phyloP scores from a whole-genome alignment of 164 flowering plant genomes.

The Saururus chinensis region DNA sequence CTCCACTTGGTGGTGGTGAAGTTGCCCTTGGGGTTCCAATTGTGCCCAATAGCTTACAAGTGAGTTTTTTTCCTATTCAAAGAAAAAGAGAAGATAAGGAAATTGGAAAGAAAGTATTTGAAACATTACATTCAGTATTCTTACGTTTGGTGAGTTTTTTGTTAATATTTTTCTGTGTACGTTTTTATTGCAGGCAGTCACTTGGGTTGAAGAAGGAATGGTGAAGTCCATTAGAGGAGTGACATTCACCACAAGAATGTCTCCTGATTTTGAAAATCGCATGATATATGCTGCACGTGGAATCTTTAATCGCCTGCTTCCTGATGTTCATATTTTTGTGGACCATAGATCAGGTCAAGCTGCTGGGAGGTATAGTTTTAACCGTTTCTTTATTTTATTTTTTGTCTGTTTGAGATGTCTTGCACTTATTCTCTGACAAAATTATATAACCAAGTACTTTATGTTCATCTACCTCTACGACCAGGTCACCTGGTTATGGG shows the following conservation, averaged over 20 bases:
- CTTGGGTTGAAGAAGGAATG: conserved; percentile 85
- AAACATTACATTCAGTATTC: not conserved
- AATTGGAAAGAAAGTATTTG: not conserved
- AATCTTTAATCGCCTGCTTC: conserved; percentile 65
- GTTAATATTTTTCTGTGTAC: not conserved
- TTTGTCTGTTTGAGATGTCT: not conserved
- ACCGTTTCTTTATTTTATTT: not conserved
- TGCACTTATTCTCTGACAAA: not conserved
- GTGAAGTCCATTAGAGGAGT: conserved; percentile 87
- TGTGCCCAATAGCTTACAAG: conserved; percentile 23
- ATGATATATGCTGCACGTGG: conserved; percentile 84
- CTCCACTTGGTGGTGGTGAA: conserved; percentile 93
- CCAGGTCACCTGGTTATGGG: conserved; percentile 94
- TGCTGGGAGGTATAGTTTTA: conserved; percentile 65
- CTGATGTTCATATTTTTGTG: conserved; percentile 76
- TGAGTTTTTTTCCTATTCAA: conserved; percentile 16
- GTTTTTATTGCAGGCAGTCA: conserved; percentile 46
- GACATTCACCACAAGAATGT: conserved; percentile 62
- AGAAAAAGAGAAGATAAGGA: not conserved
- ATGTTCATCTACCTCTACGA: not conserved
- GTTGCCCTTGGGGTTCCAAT: conserved; percentile 51
- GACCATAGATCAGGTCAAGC: conserved; percentile 62
- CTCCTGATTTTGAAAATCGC: conserved; percentile 54
- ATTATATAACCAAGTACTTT: not conserved
- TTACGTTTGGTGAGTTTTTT: not conserved